A percentile compares a stretch with the other conserved stretches of the same genome.
phyloP scores from a whole-genome alignment of 345 rosid species.

The Murraya koenigii region DNA sequence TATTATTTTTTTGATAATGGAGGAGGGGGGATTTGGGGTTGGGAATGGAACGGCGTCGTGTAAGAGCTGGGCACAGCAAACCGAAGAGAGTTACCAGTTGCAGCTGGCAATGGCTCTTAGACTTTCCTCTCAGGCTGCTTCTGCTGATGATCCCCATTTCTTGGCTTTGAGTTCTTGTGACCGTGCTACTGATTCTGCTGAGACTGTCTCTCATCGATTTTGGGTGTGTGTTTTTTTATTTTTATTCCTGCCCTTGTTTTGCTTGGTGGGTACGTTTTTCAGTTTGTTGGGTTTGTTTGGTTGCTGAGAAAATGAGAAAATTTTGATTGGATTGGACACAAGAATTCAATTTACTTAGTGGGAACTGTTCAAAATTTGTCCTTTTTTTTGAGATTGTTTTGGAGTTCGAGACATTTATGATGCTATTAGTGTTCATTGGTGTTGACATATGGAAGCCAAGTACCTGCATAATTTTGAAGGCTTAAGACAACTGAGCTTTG shows the following conservation, averaged over 20 bases:
- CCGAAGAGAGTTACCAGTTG: slow-evolving; percentile 59
- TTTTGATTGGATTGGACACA: slow-evolving; percentile 1
- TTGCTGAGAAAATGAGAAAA: neutral
- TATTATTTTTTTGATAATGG: neutral
- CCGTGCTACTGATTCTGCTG: slow-evolving; percentile 19
- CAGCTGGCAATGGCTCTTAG: slow-evolving; percentile 55
- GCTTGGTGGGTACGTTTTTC: neutral
- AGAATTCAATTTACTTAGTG: neutral
- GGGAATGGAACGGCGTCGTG: neutral
- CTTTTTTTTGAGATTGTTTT: neutral
- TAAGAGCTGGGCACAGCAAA: slow-evolving; percentile 56
- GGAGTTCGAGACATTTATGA: neutral
- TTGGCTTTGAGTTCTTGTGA: slow-evolving; percentile 36
- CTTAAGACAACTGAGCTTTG: neutral
- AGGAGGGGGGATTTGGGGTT: neutral
- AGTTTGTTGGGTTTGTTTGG: neutral
- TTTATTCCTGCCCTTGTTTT: neutral
- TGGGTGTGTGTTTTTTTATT: slow-evolving; percentile 34
- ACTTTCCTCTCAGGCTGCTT: slow-evolving; percentile 43
- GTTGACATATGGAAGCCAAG: neutral
- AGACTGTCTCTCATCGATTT: slow-evolving; percentile 48
- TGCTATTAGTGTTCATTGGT: neutral
- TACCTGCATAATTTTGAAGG: neutral
- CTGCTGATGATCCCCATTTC: slow-evolving; percentile 48
- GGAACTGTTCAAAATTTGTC: neutral